These are phyloP conservation scores for Allodekkera sacchari DNA, from an alignment of 805 yeast species.

Conservation along the genomic window DNA sequence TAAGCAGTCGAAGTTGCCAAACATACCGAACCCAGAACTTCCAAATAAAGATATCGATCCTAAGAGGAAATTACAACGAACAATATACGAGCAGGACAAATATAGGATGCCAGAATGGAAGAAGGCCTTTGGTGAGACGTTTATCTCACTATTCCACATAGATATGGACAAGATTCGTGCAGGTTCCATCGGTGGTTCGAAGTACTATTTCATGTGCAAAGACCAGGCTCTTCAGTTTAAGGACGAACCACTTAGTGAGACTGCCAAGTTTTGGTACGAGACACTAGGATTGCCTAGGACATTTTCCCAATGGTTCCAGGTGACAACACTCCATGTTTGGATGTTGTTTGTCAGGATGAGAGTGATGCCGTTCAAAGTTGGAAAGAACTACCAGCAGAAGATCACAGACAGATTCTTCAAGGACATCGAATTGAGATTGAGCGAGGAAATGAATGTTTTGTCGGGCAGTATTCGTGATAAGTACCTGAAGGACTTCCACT, in stretches of 20 bases:
- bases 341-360: slow-evolving; percentile 91
- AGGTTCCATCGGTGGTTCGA: slow-evolving; percentile 89
- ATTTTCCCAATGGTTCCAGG: slow-evolving; percentile 94
- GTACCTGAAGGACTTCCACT: slow-evolving; percentile 81
- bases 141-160: slow-evolving; percentile 53
- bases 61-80: slow-evolving; percentile 22
- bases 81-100: slow-evolving; percentile 21
- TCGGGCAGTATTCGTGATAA: slow-evolving; percentile 78
- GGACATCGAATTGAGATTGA: slow-evolving; percentile 81
- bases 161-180: slow-evolving; percentile 92
- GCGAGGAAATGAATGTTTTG: slow-evolving; percentile 76
- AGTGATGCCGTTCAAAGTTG: slow-evolving; percentile 86
- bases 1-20: slow-evolving; percentile 25
- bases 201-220: slow-evolving; percentile 81
- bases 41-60: slow-evolving; percentile 28
- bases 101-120: slow-evolving; percentile 38
- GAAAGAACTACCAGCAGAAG: slow-evolving; percentile 85
- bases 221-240: slow-evolving; percentile 73
- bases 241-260: slow-evolving; percentile 59
- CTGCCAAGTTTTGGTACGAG: slow-evolving; percentile 80
- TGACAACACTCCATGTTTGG: slow-evolving; percentile 89
- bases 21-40: slow-evolving; percentile 25
- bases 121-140: slow-evolving; percentile 54
- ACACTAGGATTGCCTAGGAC: slow-evolving; percentile 76
- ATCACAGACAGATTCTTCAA: slow-evolving; percentile 81